Evolutionary conservation across 2,329 filamentous ascomycete genomes (phyloP).

Genomic region (Sordariomycetes sp.): DNA sequence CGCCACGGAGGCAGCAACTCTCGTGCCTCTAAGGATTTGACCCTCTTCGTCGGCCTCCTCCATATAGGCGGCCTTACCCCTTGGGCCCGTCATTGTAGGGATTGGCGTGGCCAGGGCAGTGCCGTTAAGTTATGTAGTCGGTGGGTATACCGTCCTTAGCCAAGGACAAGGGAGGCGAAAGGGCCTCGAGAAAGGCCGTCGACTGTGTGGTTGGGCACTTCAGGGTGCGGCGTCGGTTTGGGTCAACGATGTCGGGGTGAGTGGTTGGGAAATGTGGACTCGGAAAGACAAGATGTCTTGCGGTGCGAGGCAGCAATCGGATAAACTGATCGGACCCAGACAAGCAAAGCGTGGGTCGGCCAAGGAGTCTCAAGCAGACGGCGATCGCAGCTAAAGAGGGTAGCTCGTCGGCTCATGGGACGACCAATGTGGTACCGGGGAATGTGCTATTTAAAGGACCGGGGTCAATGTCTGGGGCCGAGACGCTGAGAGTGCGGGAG

Average conservation of each 20-base stretch:
- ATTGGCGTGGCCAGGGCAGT: not conserved
- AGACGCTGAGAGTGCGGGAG: not conserved
- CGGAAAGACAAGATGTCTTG: not conserved
- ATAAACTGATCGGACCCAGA: not conserved
- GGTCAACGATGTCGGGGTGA: not conserved
- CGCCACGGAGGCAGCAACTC: slow-evolving; percentile 7
- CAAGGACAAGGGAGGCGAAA: not conserved
- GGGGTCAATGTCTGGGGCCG: not conserved
- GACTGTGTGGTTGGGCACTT: not conserved
- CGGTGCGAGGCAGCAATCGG: not conserved
- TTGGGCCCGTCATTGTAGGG: slow-evolving; percentile 4
- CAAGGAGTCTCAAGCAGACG: not conserved
- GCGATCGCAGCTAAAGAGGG: not conserved
- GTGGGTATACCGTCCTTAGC: not conserved
- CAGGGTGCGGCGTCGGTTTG: too few species aligned
- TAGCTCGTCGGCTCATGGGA: not conserved
- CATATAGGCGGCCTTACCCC: slow-evolving; percentile 6
- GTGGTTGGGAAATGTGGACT: not conserved
- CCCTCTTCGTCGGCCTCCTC: slow-evolving; percentile 8
- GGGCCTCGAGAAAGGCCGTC: not conserved
- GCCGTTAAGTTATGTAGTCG: not conserved
- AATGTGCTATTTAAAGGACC: not conserved
- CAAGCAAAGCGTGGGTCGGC: not conserved
- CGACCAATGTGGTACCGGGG: not conserved
- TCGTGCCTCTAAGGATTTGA: slow-evolving; percentile 5